phyloP scores from a whole-genome alignment of 139 green algal species.

The Asterochloris sp. region DNA sequence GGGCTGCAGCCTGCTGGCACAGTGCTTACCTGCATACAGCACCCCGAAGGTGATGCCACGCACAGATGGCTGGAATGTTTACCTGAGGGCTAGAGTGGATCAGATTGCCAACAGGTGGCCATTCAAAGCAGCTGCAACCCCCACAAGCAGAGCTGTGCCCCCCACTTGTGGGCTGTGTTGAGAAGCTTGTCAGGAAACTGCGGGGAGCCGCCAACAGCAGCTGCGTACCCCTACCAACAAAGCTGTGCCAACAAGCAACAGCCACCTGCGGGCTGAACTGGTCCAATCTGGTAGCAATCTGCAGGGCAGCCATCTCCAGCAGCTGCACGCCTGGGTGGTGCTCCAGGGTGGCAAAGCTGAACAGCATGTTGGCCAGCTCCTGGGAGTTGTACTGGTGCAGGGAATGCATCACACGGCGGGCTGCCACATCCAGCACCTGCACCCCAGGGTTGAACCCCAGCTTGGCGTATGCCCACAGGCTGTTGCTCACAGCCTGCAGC shows the following conservation, averaged over 20 bases:
- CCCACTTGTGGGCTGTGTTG: too few species aligned
- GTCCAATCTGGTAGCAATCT: conserved; percentile 25
- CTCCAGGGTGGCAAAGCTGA: conserved; percentile 31
- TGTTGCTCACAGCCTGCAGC: conserved; percentile 25
- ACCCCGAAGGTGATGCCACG: too few species aligned
- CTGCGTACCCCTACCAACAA: neutral
- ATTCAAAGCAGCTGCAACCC: too few species aligned
- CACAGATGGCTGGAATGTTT: too few species aligned
- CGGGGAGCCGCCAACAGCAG: neutral
- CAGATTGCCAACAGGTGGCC: too few species aligned
- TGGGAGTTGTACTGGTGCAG: conserved; percentile 53
- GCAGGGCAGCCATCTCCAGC: conserved; percentile 24
- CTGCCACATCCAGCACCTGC: conserved; percentile 37
- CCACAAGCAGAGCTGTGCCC: too few species aligned
- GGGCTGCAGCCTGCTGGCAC: too few species aligned
- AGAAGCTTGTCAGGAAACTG: too few species aligned
- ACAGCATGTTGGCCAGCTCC: conserved; percentile 55
- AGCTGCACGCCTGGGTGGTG: conserved; percentile 31
- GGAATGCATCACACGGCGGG: conserved; percentile 2
- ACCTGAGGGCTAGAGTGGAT: too few species aligned
- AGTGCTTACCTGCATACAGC: too few species aligned
- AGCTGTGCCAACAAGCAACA: neutral
- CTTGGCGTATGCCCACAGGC: conserved; percentile 50
- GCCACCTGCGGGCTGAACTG: conserved; percentile 27
- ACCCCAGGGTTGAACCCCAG: conserved; percentile 34